Conservation (phyloP, 495 filamentous ascomycete genomes). For the Aspergillus indologenus region DNA sequence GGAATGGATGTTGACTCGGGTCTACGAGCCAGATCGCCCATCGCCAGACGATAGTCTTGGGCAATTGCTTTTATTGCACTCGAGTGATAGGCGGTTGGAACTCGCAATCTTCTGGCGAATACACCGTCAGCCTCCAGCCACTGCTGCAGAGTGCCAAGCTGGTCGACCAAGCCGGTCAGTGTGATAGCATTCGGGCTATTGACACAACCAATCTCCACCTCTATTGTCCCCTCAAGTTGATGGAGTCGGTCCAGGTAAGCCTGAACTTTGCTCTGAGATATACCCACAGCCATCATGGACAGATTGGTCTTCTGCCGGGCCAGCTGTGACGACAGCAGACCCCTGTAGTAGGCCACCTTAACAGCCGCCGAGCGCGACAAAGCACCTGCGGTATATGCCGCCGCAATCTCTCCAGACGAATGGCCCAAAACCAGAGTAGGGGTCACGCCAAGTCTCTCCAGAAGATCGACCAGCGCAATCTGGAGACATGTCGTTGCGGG, state of each 20-base stretch:
- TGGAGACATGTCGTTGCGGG: background rate
- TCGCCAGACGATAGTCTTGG: background rate
- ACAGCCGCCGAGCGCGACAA: background rate
- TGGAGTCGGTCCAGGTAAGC: too few species aligned
- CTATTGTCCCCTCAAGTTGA: too few species aligned
- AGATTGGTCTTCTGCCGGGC: too few species aligned
- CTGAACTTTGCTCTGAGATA: too few species aligned
- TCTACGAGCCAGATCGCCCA: background rate
- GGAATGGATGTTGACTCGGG: too few species aligned
- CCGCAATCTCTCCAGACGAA: background rate
- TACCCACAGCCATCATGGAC: too few species aligned
- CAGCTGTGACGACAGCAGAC: background rate
- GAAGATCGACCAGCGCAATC: background rate
- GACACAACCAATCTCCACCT: too few species aligned
- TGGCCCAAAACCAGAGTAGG: background rate
- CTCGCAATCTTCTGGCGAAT: background rate
- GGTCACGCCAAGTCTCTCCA: background rate
- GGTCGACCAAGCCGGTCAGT: conserved; percentile 21
- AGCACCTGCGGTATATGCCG: background rate
- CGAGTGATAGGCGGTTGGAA: background rate
- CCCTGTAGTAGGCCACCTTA: background rate
- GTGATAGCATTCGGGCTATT: conserved; percentile 31
- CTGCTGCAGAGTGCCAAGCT: conserved; percentile 6
- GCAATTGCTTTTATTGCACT: background rate
- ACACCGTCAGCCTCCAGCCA: background rate